These are phyloP conservation scores for Thermothielavioides terrestris DNA, from an alignment of 495 filamentous ascomycete genomes.

Conservation along the genomic window DNA sequence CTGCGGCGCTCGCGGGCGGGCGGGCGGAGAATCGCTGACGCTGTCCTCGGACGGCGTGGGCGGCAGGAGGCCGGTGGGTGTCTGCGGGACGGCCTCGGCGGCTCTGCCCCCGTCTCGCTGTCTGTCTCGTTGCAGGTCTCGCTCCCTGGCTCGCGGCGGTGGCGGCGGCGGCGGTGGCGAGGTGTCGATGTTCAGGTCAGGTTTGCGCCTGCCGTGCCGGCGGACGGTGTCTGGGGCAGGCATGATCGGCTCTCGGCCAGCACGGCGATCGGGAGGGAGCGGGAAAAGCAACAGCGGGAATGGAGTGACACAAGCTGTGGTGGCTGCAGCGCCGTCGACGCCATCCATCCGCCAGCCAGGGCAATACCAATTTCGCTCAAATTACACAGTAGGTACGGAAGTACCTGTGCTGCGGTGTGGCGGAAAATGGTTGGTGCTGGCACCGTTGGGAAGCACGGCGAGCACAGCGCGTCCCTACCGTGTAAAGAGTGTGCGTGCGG, in stretches of 20 bases:
- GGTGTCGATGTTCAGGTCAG: conserved; percentile 25
- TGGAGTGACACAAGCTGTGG: conserved; percentile 12
- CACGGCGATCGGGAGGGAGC: conserved; percentile 2
- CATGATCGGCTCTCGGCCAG: conserved; percentile 11
- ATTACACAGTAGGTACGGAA: too few species aligned
- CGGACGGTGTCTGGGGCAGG: conserved; percentile 16
- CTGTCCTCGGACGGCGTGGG: conserved; percentile 13
- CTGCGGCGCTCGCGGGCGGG: conserved; percentile 16
- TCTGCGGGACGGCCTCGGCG: conserved; percentile 10
- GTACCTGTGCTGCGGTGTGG: background rate
- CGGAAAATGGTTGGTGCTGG: background rate
- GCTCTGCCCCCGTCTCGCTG: background rate
- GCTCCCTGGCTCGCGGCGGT: background rate
- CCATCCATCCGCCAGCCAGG: conserved; percentile 6
- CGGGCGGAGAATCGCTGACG: conserved; percentile 7
- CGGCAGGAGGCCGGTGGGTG: conserved; percentile 13
- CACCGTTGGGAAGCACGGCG: conserved; percentile 1
- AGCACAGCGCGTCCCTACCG: conserved; percentile 6
- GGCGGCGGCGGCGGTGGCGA: conserved; percentile 10
- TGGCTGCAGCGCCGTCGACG: background rate
- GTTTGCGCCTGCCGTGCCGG: conserved; percentile 17
- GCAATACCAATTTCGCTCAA: background rate
- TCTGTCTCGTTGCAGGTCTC: background rate
- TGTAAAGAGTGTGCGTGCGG: conserved; percentile 25
- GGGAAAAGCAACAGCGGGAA: conserved; percentile 8